phyloP scores from a whole-genome alignment of 257 asterid genomes.

The Dorcoceras hygrometricum region DNA sequence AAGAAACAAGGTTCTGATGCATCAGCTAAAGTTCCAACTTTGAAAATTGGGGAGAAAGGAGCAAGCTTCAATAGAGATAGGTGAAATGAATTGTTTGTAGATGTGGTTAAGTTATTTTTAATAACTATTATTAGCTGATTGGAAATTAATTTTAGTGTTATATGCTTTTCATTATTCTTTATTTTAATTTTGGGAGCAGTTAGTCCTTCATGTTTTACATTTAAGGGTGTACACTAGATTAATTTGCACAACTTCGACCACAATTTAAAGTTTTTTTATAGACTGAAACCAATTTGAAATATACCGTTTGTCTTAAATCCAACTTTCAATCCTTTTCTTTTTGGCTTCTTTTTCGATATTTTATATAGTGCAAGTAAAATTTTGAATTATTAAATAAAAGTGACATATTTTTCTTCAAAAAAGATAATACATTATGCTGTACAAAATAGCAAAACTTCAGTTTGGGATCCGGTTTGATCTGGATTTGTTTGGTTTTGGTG shows the following conservation, averaged over 20 bases:
- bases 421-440: background rate
- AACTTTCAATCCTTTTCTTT: no score
- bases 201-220: background rate
- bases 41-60: background rate
- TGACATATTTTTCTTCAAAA: background rate
- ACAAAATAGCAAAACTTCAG: background rate
- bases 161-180: background rate
- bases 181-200: background rate
- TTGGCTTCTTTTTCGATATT: no score
- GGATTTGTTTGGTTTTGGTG: background rate
- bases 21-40: background rate
- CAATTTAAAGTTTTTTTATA: no score
- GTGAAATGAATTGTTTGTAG: slow-evolving; percentile 2
- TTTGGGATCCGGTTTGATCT: background rate
- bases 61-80: background rate
- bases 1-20: background rate
- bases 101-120: background rate
- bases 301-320: background rate
- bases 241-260: no score
- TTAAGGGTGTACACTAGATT: background rate
- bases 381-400: background rate
- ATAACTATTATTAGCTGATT: background rate
- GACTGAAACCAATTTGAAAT: no score
- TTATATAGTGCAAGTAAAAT: background rate
- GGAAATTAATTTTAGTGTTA: slow-evolving; percentile 5